Base-by-base conservation (phyloP, 352 stramenopile genomes). In the Thalassiosira livingstoniorum region DNA sequence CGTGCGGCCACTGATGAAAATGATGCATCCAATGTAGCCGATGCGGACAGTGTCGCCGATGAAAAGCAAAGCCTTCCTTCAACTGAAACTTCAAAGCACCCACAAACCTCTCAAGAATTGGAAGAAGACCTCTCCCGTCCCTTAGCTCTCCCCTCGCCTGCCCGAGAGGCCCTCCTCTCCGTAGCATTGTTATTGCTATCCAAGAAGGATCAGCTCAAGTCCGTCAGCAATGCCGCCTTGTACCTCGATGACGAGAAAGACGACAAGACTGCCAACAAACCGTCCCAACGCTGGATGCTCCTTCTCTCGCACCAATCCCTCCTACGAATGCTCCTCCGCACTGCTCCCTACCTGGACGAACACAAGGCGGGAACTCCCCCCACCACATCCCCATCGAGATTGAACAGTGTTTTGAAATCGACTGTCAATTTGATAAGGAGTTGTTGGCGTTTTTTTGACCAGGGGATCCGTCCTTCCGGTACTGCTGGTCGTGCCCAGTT, bases 341-440 rank as follows among this genome's bases (percentile, higher is more conserved):
- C 89, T 0, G 86, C 87, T 32, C 91, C 91, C 3, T 92, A 93
- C 58, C 68, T 94, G 13, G 89, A 93, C 61, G 91, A 95, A 78
- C 82, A 91, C 62, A 89, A 90, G 70, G 25, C 76, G 2, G 82
- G 73, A 39, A 65, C 55, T 27, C 63, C 85, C 34, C 89, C 87
- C 2, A 87, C 73, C 21, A 65, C 86, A 53, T 86, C 89, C 0
- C 84, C 80, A 32, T 85, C 83, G 0, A 74, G 84, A 37, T 77
- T 88, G 29, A 89, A 39, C 57, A 87, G 69, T 10, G 77, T 92
- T 37, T 37, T 91, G 18, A 89, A 90, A 60, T 78, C 82, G 37
- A 94, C 86, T 18, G 87, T 93, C 4, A 80, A 87, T 31, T 55
- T 94, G 39, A 91, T 94, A 76, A 82, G 89, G 31, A 73, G 85